Percentiles rank a stretch among this genome's conserved stretches.
Conservation (phyloP, 768 basidiomycete genomes). For the Omphalotus guepiniiformis region DNA sequence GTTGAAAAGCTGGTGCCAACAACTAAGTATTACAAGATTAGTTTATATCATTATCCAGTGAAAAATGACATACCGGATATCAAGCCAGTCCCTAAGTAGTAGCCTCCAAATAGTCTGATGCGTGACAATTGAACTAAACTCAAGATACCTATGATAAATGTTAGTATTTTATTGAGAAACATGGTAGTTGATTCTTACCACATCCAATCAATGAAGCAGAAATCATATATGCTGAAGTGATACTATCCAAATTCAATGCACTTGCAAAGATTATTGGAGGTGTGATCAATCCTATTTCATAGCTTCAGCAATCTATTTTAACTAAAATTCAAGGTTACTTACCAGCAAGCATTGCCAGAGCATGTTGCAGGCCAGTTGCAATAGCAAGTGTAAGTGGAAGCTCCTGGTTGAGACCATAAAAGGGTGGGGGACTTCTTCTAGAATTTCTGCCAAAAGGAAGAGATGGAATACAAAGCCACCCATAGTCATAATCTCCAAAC, state of each 20-base stretch:
- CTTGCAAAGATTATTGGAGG: constrained; percentile 80
- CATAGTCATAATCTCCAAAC: constrained; percentile 83
- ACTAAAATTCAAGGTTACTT: not conserved
- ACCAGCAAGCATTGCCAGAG: constrained; percentile 72
- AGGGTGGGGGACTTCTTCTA: constrained; percentile 48
- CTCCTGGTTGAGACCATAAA: constrained; percentile 70
- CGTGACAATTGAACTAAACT: constrained; percentile 80
- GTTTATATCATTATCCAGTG: not conserved
- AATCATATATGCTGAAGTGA: constrained; percentile 70
- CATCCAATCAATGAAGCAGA: constrained; percentile 79
- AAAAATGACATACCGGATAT: constrained; percentile 24
- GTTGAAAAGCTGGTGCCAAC: constrained; percentile 82
- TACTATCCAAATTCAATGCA: constrained; percentile 51
- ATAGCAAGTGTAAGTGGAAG: constrained; percentile 72
- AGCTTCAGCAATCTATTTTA: not conserved
- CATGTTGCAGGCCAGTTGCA: constrained; percentile 69
- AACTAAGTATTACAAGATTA: constrained; percentile 34
- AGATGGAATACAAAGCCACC: constrained; percentile 64
- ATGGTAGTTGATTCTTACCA: constrained; percentile 32
- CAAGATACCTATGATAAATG: constrained; percentile 48
- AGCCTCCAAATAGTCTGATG: constrained; percentile 52
- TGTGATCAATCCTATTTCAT: constrained; percentile 56
- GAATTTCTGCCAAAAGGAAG: constrained; percentile 51
- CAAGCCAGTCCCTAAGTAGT: constrained; percentile 76
- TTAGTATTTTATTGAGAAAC: not conserved